Evolutionary conservation across 2,329 filamentous ascomycete species (phyloP), one percentile per base, ranked within the genome.

Genomic region (Trichoderma atroviride): DNA sequence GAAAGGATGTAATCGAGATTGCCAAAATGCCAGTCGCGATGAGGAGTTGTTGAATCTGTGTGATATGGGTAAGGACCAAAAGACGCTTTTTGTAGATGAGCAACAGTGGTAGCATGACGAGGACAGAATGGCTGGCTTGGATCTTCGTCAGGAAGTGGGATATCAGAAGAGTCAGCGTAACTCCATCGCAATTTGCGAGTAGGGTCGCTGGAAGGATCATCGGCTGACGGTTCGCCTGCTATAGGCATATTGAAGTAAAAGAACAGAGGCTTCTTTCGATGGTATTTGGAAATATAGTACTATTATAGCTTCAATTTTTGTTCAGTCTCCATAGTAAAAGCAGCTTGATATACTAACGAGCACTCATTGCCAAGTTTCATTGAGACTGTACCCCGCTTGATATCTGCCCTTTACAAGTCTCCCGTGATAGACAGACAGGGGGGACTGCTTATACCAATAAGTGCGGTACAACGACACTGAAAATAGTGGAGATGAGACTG

Each of bases 1-100:
- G 37, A 22, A 10, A 68, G 24, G 13, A 43, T 27, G 5, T 68
- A 55, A 9, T 68, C 58, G 4, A 68, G 35, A 19, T 62, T 68
- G 11, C 66, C 66, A 27, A 68, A 68, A 55, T 68, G 50, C 58
- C 66, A 62, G 22, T 68, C 66, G 14, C 58, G 66, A 62, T 61
- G 66, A n/a, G 66, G 56, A 22, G 50, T 22, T 10, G 14, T 37
- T 27, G 22, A 33, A 5, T 4, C 58, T 3, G 22, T 6, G 0
- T n/a, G n/a, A 24, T 24, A 11, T 27, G 33, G 24, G 7, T 22
- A 27, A 56, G 57, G 66, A 1, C 66, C 37, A 62, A 68, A 68
- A 24, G 35, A 68, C 0, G 27, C 31, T 5, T 4, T 43, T 5
- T 37, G 27, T 16, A 68, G 14, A 2, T 4, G 47, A 60, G 66